A percentile compares a stretch with the other conserved stretches of the same genome.
These are phyloP conservation scores for Fistulina hepatica DNA, from an alignment of 1,284 basidiomycete species.

Conservation along the genomic window DNA sequence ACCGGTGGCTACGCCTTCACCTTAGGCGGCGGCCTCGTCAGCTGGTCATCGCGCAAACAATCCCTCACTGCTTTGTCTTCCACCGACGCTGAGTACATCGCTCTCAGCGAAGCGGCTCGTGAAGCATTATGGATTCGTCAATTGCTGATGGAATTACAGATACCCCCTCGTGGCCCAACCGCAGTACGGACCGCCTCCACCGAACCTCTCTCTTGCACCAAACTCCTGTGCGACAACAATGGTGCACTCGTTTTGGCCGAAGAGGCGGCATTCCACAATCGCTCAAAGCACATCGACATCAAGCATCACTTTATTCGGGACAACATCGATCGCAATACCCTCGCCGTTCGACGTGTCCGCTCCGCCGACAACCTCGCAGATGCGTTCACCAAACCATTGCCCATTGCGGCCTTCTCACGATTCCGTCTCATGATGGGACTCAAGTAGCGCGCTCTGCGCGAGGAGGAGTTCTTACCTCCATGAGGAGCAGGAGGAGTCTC, in stretches of 20 bases:
- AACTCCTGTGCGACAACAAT: too few species aligned
- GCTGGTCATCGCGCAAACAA: constrained; percentile 10
- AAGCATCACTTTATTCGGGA: constrained; percentile 9
- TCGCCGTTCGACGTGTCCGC: constrained; percentile 14
- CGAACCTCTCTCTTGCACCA: constrained; percentile 5
- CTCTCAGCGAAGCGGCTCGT: constrained; percentile 19
- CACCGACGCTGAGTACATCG: constrained; percentile 30
- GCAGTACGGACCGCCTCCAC: neutral
- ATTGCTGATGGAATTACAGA: constrained; percentile 14
- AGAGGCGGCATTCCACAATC: neutral
- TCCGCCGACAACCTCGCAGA: too few species aligned
- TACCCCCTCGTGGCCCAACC: too few species aligned
- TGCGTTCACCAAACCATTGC: too few species aligned
- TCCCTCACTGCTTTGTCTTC: constrained; percentile 22
- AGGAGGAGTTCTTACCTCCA: too few species aligned
- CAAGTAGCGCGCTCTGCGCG: too few species aligned
- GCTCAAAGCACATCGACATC: constrained; percentile 12
- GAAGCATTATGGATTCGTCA: constrained; percentile 26
- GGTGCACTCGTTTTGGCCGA: constrained; percentile 15
- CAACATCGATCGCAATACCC: constrained; percentile 7
- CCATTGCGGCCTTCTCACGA: too few species aligned
- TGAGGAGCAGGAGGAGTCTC: too few species aligned
- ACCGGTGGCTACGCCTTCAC: too few species aligned
- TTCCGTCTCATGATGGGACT: too few species aligned
- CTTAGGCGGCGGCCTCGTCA: too few species aligned